Conservation (phyloP, 2,329 filamentous ascomycete species). For the Scopulariopsis brevicaulis region DNA sequence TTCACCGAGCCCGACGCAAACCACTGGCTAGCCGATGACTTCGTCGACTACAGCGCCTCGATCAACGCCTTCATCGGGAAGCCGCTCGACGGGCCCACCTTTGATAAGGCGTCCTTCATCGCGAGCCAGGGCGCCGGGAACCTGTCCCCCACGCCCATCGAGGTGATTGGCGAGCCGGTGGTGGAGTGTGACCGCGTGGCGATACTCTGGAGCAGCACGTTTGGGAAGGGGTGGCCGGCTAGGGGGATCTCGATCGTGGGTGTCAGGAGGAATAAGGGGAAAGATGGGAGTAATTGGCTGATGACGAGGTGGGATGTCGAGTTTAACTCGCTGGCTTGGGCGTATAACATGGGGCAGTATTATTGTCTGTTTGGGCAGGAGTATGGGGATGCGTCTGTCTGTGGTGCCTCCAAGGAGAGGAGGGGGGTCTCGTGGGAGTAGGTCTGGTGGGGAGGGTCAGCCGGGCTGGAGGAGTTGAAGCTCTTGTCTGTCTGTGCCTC, state of each 20-base stretch:
- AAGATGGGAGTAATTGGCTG: constrained; percentile 5
- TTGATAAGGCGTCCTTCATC: constrained; percentile 7
- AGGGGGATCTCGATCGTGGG: constrained; percentile 10
- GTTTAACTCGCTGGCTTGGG: constrained; percentile 10
- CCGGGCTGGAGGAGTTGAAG: no score
- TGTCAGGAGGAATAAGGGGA: constrained; percentile 7
- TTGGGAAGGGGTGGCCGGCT: constrained; percentile 6
- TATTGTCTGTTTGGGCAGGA: constrained; percentile 8
- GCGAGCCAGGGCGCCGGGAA: constrained; percentile 3
- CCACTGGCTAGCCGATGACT: constrained; percentile 8
- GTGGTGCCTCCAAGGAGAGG: constrained; percentile 5
- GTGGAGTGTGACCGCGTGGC: constrained; percentile 7
- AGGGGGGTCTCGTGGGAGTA: neutral
- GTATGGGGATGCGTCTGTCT: constrained; percentile 5
- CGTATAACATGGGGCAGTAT: constrained; percentile 8
- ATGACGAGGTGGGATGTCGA: constrained; percentile 9
- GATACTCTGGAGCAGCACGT: constrained; percentile 9
- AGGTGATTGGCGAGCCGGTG: constrained; percentile 4
- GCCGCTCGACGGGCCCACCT: constrained; percentile 7
- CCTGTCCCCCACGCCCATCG: constrained; percentile 3
- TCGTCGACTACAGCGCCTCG: constrained; percentile 7
- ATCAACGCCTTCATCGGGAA: constrained; percentile 10
- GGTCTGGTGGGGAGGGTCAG: no score
- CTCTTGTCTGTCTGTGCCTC: no score
- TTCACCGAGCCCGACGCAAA: constrained; percentile 33